A percentile compares a stretch with the other conserved stretches of the same genome.
Conservation (phyloP, 225 moss, liverwort and hornwort genomes). For the Antitrichia curtipendula region DNA sequence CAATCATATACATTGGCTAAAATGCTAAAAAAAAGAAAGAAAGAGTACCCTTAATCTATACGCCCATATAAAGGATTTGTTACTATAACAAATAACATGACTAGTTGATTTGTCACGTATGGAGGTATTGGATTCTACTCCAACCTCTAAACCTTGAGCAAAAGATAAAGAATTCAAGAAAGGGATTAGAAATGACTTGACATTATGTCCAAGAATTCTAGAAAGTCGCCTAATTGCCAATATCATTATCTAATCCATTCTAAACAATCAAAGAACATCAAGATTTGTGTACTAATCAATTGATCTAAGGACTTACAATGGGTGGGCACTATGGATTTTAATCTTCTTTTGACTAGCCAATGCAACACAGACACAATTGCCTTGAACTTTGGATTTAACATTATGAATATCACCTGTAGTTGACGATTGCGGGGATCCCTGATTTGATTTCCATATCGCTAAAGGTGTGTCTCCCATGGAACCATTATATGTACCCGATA, state of each 20-base stretch:
- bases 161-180: not conserved
- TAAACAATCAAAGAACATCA: not conserved
- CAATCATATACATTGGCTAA: too few species aligned
- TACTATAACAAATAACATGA: not conserved
- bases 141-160: not conserved
- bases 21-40: not conserved
- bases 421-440: not conserved
- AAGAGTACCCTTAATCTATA: not conserved
- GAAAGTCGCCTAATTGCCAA: fast-evolving
- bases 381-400: not conserved
- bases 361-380: fast-evolving
- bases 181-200: too few species aligned
- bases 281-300: fast-evolving
- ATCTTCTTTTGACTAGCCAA: not conserved
- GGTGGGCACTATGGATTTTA: fast-evolving
- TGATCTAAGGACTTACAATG: not conserved
- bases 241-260: not conserved
- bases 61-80: too few species aligned
- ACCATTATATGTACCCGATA: not conserved
- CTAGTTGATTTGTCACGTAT: not conserved
- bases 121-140: not conserved
- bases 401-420: not conserved
- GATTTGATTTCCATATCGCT: slow-evolving; percentile 4
- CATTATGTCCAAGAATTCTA: not conserved
- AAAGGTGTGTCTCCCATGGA: not conserved